phyloP scores from a whole-genome alignment of 2,329 filamentous ascomycete species.

The Penicillium corylophilum region DNA sequence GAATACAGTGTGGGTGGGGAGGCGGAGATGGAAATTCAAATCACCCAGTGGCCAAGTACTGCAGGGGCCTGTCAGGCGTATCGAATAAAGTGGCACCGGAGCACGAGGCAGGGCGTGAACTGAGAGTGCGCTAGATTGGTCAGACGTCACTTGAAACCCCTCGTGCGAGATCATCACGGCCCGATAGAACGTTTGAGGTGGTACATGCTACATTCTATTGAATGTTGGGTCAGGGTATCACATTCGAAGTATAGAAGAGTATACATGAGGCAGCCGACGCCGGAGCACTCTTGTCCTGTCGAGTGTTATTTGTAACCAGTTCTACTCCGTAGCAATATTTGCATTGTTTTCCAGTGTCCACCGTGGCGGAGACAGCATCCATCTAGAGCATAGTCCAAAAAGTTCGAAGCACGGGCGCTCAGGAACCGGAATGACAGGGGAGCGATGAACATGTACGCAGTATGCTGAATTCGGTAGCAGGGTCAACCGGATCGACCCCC shows the following conservation, averaged over 20 bases:
- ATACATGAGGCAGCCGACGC: not conserved
- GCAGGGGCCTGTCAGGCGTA: not conserved
- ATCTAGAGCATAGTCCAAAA: not conserved
- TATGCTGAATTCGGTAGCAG: constrained; percentile 3
- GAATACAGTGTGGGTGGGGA: not conserved
- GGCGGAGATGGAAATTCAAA: not conserved
- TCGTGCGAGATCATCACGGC: constrained; percentile 13
- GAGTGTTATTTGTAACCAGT: not conserved
- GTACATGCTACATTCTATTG: not conserved
- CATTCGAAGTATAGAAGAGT: not conserved
- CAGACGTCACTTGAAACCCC: constrained; percentile 13
- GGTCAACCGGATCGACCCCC: not conserved
- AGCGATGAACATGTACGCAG: constrained; percentile 6
- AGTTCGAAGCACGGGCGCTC: not conserved
- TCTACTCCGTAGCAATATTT: not conserved
- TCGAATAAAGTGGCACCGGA: constrained; percentile 11
- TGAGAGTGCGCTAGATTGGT: constrained; percentile 1
- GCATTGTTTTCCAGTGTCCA: constrained; percentile 3
- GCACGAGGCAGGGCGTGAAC: constrained; percentile 24
- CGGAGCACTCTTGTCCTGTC: not conserved
- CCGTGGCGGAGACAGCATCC: constrained; percentile 9
- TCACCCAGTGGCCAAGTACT: not conserved
- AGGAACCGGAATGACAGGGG: constrained; percentile 6
- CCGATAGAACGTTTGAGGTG: not conserved
- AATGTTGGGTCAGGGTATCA: no score